Conservation (phyloP, 2,329 filamentous ascomycete genomes). For the Cercospora sp. region DNA sequence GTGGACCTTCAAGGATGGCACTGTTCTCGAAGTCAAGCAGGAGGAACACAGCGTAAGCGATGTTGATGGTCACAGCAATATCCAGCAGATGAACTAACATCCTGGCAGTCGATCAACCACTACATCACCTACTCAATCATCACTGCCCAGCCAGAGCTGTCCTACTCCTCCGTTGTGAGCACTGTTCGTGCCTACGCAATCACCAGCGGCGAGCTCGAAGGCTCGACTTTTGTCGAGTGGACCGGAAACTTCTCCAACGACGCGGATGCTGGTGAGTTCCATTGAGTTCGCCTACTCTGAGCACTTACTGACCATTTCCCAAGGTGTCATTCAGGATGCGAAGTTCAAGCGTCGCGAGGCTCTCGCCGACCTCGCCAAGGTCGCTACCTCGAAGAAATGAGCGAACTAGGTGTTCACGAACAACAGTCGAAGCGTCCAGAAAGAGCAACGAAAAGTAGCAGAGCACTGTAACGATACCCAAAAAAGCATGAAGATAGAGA, state of each 20-base stretch:
- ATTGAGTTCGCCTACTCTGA: not conserved
- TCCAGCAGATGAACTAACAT: not conserved
- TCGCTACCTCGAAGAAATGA: conserved; percentile 37
- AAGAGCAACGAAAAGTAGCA: not conserved
- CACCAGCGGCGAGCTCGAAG: conserved; percentile 65
- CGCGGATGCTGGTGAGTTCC: conserved; percentile 63
- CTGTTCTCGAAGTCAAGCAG: conserved; percentile 69
- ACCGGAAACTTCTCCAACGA: conserved; percentile 68
- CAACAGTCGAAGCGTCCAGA: not conserved
- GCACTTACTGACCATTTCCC: conserved; percentile 13
- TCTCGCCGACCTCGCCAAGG: conserved; percentile 62
- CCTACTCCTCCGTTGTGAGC: conserved; percentile 66
- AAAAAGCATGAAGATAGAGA: conserved; percentile 13
- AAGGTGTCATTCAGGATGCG: conserved; percentile 71
- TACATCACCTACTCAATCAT: conserved; percentile 75
- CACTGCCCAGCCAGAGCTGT: conserved; percentile 63
- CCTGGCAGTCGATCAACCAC: conserved; percentile 64
- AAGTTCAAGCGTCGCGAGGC: conserved; percentile 76
- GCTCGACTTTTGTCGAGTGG: conserved; percentile 68
- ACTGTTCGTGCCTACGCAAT: conserved; percentile 66
- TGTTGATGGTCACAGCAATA: not conserved
- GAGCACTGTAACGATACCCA: conserved; percentile 11
- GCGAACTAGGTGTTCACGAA: not conserved
- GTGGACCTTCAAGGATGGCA: conserved; percentile 68
- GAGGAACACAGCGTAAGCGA: conserved; percentile 69